Evolutionary conservation across 768 basidiomycete genomes (phyloP).

Genomic region (Fomitopsis serialis): DNA sequence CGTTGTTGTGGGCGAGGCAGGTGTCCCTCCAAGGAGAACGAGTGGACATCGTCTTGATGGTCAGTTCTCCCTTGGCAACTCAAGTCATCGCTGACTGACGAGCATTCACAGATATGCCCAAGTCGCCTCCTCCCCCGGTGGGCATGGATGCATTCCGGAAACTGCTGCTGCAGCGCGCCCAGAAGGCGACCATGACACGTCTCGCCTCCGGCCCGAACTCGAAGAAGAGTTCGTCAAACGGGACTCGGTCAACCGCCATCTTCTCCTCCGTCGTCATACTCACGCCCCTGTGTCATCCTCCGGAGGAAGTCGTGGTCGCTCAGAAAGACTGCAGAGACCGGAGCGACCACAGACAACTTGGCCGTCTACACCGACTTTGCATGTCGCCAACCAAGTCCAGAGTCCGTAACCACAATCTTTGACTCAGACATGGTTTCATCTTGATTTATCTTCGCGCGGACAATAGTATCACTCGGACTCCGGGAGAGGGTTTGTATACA

Average conservation of each 20-base stretch:
- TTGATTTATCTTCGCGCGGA: too few relatives aligned
- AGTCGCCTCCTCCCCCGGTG: background rate
- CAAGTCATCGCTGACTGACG: background rate
- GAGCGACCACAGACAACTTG: background rate
- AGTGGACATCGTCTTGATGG: background rate
- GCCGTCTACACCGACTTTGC: background rate
- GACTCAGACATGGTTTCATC: too few relatives aligned
- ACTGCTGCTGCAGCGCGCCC: background rate
- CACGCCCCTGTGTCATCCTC: slow-evolving; percentile 16
- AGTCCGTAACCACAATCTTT: background rate
- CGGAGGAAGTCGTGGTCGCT: background rate
- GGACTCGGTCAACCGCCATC: slow-evolving; percentile 12
- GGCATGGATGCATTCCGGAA: background rate
- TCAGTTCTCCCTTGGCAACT: background rate
- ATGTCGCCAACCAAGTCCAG: background rate
- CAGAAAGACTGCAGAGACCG: background rate
- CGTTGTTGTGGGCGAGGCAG: background rate
- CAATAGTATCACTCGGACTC: too few relatives aligned
- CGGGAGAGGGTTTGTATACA: too few relatives aligned
- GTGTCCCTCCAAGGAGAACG: background rate
- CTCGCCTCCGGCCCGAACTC: background rate
- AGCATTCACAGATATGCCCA: background rate
- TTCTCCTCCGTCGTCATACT: slow-evolving; percentile 16
- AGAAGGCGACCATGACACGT: background rate
- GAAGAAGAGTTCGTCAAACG: slow-evolving; percentile 13